Evolutionary conservation across 352 stramenopile species (phyloP).

Genomic region (Globisporangium solare): DNA sequence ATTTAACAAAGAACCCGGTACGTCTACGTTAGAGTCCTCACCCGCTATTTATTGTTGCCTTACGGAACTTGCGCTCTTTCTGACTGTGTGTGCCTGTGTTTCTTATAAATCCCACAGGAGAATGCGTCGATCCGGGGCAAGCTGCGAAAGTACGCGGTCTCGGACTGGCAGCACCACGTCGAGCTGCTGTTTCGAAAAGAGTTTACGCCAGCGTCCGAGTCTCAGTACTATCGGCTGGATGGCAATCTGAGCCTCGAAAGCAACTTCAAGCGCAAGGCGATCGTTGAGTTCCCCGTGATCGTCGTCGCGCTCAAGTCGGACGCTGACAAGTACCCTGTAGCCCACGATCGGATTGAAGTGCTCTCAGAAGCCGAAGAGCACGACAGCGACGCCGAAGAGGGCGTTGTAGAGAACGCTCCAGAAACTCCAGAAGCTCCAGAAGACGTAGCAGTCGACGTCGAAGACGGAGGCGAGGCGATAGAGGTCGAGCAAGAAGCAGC

Average conservation of each 20-base stretch:
- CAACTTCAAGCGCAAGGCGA: conserved; percentile 69
- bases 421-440: not conserved
- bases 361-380: conserved; percentile 15
- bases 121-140: conserved; percentile 65
- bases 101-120: conserved; percentile 26
- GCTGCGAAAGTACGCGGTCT: conserved; percentile 58
- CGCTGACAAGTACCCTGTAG: conserved; percentile 49
- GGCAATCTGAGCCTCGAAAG: conserved; percentile 55
- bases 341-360: conserved; percentile 65
- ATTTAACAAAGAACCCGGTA: conserved; percentile 56
- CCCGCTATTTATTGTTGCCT: not conserved
- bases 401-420: conserved; percentile 6
- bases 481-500: conserved; percentile 2
- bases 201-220: conserved; percentile 58
- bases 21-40: conserved; percentile 11
- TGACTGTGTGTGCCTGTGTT: not conserved
- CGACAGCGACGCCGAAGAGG: conserved; percentile 1
- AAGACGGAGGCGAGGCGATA: conserved; percentile 1
- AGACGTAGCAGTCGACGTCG: conserved; percentile 7
- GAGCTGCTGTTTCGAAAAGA: conserved; percentile 72
- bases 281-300: conserved; percentile 81
- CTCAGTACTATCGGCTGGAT: conserved; percentile 72
- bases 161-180: conserved; percentile 50
- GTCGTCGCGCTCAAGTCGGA: conserved; percentile 42
- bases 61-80: not conserved